Base-by-base conservation (phyloP, 2,329 filamentous ascomycete species). In the Penicillium fuscoglaucum region DNA sequence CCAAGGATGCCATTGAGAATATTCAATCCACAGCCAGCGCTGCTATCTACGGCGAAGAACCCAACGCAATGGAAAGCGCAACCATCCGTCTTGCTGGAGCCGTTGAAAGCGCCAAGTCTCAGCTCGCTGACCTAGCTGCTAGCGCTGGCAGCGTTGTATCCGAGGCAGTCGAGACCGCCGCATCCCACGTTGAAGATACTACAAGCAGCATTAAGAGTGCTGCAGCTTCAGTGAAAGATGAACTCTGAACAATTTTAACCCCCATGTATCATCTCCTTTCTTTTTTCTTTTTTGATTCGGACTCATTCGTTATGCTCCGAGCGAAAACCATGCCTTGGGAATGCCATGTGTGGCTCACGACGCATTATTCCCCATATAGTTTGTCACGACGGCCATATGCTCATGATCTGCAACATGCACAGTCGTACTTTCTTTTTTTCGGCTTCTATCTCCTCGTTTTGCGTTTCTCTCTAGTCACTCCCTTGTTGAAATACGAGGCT, bases 21-120 rank as follows among this genome's bases (percentile, higher is more conserved):
- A 82, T 84, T 6, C 83, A 81, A 8, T 75, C 77, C 8, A 82
- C 80, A 41, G 85, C 85, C 10, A 81, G 83, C 59, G 76, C 76
- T 26, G 84, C 82, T 2, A 82, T 88, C 53, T 87, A 84, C 63
- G 82, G 81, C 4, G 78, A 79, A 17, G 70, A 76, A 58, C 68
- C 75, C 39, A 71, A 69, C n/a, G 70, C 66, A n/a, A 44, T 74
- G 13, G 71, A 73, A 44, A 73, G 71, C 21, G 72, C 70, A 29
- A 69, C 68, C n/a, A 66, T 60, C 44, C 62, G 66, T 39, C 68
- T 75, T 45, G 61, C 65, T 12, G 66, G 57, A 9, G 69, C 75
- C 21, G 66, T 77, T 33, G 72, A 76, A 58, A 74, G 69, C 50
- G 76, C 75, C 12, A 69, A 71, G 53, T 66, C 68, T 17, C 70